Evolutionary conservation across 345 rosid species (phyloP), one percentile per base, ranked within the genome.

Genomic region (Geranium rotundifolium): DNA sequence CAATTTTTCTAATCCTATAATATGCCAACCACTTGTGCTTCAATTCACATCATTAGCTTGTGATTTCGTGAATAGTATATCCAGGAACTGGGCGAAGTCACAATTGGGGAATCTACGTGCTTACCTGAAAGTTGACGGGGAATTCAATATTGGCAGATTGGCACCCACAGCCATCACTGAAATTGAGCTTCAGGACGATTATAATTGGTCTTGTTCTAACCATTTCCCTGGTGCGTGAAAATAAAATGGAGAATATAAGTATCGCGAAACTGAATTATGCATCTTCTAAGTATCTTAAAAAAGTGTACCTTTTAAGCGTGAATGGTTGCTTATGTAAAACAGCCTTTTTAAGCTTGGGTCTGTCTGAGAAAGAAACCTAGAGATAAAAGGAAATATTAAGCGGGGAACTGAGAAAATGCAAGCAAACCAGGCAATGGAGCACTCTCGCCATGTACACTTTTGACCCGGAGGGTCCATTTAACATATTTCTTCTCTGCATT

Each of bases 111-210:
- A 52, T 13, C 5, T 13, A 55, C 3, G 17, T 59, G 29, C 62
- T 65, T 46, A 78, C 77, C 79, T 59, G 52, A 19, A 70, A 72
- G 9, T 64, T 56, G 29, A 75, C 59, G 0, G 82, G 79, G 55
- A 79, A 29, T 16, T 67, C 69, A 34, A 72, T 63, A 57, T 30
- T 59, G 65, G 71, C 23, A 65, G 31, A 56, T 13, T 19, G 60
- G 58, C 75, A 70, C 29, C 79, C 67, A 57, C 77, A 70, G 57
- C 75, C 79, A 64, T 75, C 71, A 17, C 68, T 67, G 31, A 75
- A 65, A 61, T 72, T 72, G 69, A 78, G 65, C 65, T 75, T 75
- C 67, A 75, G 49, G 63, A 67, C n/a, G 54, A 75, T 61, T 34
- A 57, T 73, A 63, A 78, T 67, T 54, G 70, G 34, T 49, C 73